Base-by-base conservation (phyloP, 2,329 filamentous ascomycete species). In the Chaetomium globosum region DNA sequence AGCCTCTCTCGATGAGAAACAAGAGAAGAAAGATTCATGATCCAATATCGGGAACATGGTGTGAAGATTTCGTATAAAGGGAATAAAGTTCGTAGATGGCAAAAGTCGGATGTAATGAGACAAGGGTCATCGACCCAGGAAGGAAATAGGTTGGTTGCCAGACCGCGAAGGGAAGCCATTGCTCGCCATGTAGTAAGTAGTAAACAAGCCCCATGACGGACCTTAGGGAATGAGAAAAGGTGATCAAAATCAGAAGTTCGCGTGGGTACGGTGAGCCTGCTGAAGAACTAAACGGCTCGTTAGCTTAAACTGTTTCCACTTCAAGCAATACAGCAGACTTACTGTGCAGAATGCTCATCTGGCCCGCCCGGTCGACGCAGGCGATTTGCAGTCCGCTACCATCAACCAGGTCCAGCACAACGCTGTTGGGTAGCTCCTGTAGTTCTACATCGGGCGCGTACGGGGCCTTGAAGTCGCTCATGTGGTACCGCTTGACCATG, bases 351-450 rank as follows among this genome's bases (percentile, higher is more conserved):
- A 87, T 78, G 62, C 80, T 80, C 65, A 79, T 74, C 76, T 89
- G 87, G 13, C 85, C 84, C 30, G 80, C 76, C 62, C 86, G 81
- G 74, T 87, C 86, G 75, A 86, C 85, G 69, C 87, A 89, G 26
- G 87, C 87, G 71, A 89, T 77, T 73, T 89, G 87, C 64, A 89
- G 77, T 55, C 81, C 81, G n/a, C 83, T 85, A 3, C 86, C 85
- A 59, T 85, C 85, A 21, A 87, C 71, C 67, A 89, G 83, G 70
- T 88, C 84, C 54, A 88, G 77, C 8, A 85, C 81, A 4, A 89
- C 85, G 73, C 93, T 97, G 79, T 97, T 92, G 2, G 94, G 93
- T 60, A 99, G 82, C 79, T 99, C 95, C 78, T 97, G 91, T 70
- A 92, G 83, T 74, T 98, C 95, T 66, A 96, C 89, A 75, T 98